Conservation (phyloP, 192 early-diverging fungal genomes). For the Coemansia sp. region DNA sequence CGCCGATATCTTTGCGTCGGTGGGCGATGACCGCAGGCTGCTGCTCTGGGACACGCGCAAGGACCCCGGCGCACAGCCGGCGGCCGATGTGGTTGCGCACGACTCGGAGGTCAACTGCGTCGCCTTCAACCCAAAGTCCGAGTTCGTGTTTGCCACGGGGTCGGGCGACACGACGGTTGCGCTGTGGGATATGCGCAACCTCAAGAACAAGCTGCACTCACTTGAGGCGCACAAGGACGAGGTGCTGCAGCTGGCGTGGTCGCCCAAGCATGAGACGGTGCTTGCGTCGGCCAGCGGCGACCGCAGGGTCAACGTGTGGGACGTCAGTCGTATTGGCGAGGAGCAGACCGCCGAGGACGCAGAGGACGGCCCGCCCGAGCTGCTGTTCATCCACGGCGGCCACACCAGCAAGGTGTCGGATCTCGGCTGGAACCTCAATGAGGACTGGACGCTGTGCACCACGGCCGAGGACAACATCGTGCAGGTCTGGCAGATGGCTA, state of each 20-base stretch:
- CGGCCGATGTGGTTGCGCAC: conserved; percentile 80
- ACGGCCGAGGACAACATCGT: conserved; percentile 97
- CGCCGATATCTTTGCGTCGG: conserved; percentile 90
- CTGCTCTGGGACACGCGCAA: conserved; percentile 96
- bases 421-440: conserved; percentile 91
- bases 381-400: conserved; percentile 98
- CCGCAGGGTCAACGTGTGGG: conserved; percentile 93
- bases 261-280: conserved; percentile 87
- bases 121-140: conserved; percentile 88
- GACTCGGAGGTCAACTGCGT: conserved; percentile 92
- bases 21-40: conserved; percentile 92
- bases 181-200: conserved; percentile 95
- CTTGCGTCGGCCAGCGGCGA: conserved; percentile 89
- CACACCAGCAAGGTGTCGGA: conserved; percentile 97
- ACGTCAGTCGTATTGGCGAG: conserved; percentile 89
- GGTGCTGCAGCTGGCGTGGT: conserved; percentile 91
- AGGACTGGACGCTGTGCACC: conserved; percentile 92
- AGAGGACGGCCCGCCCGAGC: conserved; percentile 96
- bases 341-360: conserved; percentile 94
- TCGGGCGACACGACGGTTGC: conserved; percentile 92
- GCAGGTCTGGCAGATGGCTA: conserved; percentile 98
- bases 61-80: conserved; percentile 61
- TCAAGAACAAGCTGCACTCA: conserved; percentile 79
- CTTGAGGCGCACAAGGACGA: conserved; percentile 90
- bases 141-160: conserved; percentile 89